Percentiles rank a stretch among this genome's conserved stretches.
Evolutionary conservation across 2,329 filamentous ascomycete genomes (phyloP).

Genomic region (Davidsoniella neocaledoniae): DNA sequence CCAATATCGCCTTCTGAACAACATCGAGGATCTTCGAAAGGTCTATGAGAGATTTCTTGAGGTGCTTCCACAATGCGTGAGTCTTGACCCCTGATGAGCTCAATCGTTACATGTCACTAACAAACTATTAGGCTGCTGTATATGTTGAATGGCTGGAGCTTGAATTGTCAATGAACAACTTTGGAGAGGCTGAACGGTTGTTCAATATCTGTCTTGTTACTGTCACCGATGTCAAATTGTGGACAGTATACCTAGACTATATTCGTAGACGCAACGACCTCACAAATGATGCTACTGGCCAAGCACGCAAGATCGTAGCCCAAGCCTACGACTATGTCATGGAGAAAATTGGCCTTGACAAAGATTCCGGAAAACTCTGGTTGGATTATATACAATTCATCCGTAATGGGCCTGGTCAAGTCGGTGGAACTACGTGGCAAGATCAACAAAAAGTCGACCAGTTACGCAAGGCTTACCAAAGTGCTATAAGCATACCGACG

Average conservation of each 20-base stretch:
- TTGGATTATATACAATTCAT: constrained; percentile 90
- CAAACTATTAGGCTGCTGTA: constrained; percentile 53
- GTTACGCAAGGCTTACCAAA: constrained; percentile 80
- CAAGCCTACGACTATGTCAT: constrained; percentile 89
- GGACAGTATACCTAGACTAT: constrained; percentile 89
- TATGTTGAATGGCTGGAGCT: constrained; percentile 82
- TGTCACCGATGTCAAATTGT: constrained; percentile 71
- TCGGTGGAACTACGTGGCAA: constrained; percentile 81
- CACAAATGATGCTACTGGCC: constrained; percentile 55
- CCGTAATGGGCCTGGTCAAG: constrained; percentile 67
- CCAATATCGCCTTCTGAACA: constrained; percentile 67
- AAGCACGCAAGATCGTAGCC: constrained; percentile 62
- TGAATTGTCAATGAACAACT: constrained; percentile 76
- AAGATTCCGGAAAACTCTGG: constrained; percentile 81
- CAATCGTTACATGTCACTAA: background rate
- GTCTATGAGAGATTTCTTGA: constrained; percentile 77
- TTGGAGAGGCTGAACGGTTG: constrained; percentile 62
- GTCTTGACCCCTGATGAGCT: constrained; percentile 24
- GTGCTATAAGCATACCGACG: constrained; percentile 74
- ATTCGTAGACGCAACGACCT: constrained; percentile 83
- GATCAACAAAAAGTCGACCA: constrained; percentile 97
- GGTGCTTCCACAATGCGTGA: constrained; percentile 79
- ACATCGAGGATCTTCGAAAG: constrained; percentile 62
- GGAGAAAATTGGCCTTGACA: constrained; percentile 75
- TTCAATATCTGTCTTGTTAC: constrained; percentile 65